Conservation (phyloP, 179 eudicot genomes). For the Beta macrorhiza region DNA sequence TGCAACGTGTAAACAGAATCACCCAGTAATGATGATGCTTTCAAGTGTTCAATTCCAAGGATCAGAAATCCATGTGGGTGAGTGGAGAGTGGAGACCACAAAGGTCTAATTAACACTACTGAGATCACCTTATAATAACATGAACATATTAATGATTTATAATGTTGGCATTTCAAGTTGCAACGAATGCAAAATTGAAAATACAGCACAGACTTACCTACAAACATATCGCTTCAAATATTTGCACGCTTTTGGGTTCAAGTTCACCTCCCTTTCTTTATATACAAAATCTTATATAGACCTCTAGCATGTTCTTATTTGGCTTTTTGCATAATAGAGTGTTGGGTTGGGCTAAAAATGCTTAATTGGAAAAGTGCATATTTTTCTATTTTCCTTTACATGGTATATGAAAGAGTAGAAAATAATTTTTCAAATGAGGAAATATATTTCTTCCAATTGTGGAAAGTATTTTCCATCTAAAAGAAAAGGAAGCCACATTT, state of each 20-base stretch:
- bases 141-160: conserved; percentile 20
- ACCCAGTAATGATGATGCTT: conserved; percentile 29
- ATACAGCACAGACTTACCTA: conserved; percentile 25
- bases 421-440: too few relatives aligned
- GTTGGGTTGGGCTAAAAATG: too few relatives aligned
- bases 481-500: too few relatives aligned
- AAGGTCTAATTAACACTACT: not conserved
- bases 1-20: conserved; percentile 19
- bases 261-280: not conserved
- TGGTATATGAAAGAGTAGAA: too few relatives aligned
- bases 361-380: too few relatives aligned
- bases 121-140: conserved; percentile 7
- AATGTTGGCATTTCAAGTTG: conserved; percentile 10
- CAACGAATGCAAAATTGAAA: not conserved
- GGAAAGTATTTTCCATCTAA: too few relatives aligned
- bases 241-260: not conserved
- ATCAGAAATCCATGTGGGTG: conserved; percentile 41
- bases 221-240: not conserved
- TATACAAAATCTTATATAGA: too few relatives aligned
- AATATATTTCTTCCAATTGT: too few relatives aligned
- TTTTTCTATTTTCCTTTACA: too few relatives aligned
- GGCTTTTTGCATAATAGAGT: too few relatives aligned
- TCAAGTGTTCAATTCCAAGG: conserved; percentile 34
- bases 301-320: too few relatives aligned
- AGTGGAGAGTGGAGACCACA: conserved; percentile 31